Evolutionary conservation across 148 eudicot genomes (phyloP), one percentile per base, ranked within the genome.

Genomic region (Beta vulgaris): DNA sequence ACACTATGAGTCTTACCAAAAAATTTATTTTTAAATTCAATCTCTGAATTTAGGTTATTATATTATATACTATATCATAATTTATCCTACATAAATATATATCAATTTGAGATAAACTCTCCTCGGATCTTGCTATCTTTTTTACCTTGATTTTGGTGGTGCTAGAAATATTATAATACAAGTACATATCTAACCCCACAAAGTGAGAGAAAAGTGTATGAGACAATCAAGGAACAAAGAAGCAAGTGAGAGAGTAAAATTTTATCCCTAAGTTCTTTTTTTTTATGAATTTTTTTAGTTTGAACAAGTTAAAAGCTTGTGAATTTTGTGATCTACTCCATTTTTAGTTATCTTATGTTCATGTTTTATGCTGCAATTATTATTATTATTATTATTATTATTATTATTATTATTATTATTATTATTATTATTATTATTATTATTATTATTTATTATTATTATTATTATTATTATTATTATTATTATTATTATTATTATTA

Each of bases 91-190:
- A n/a, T n/a, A n/a, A n/a, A n/a, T n/a, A n/a, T n/a, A n/a, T 18
- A 40, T 58, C 28, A n/a, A 40, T 39, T 23, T 19, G 14, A 29
- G 16, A 60, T 6, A 15, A 39, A 36, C 13, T 34, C 58, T 26
- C 37, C 63, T 26, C 2, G 40, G 11, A 26, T 21, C 65, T 75
- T 54, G 53, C 64, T 18, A 53, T 40, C 69, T 35, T 64, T 64
- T 63, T 18, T 9, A 35, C 62, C 43, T 19, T 53, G 23, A 64
- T 79, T 68, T 74, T 79, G 74, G 82, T 79, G 69, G n/a, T n/a
- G n/a, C n/a, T n/a, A 74, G 82, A 79, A 69, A 78, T 79, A 69
- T 78, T 74, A 53, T 64, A 37, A 74, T 46, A 60, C 13, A 19
- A 62, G 34, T 34, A 62, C 25, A 62, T 32, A 19, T 32, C 36